Base-by-base conservation (phyloP, 768 basidiomycete genomes). In the Hericium erinaceus region DNA sequence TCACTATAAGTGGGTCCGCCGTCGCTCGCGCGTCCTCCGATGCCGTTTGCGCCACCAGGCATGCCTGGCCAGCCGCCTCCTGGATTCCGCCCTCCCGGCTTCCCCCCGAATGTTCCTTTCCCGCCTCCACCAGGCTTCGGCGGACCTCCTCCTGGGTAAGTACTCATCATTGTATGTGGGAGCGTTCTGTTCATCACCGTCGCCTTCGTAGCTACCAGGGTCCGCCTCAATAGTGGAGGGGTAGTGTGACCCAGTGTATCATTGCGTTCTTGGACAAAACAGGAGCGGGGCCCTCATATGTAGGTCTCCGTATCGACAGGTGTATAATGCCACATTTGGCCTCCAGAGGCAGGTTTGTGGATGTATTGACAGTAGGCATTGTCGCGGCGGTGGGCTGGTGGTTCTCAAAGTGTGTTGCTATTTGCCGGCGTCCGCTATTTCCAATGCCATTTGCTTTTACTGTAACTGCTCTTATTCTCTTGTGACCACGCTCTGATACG, bases 51-150 rank as follows among this genome's bases (percentile, higher is more conserved):
- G 50, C 76, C 78, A 52, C 87, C 89, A 64, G 89, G 89, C 18
- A 90, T 93, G 89, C 82, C 87, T 26, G 90, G 89, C 12, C 83
- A 88, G 38, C 92, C 92, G 39, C 92, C 92, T 44, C 89, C 90
- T 51, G 89, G 89, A 56, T 91, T 91, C 77, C 77, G 86, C 54
- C 88, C 90, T 24, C 88, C 87, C 53, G 88, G 89, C 49, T 88
- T 90, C 77, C 88, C 89, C 55, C 84, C 85, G 24, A 86, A 87
- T 54, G 84, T 85, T 80, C 81, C 85, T 13, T 89, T 89, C 74
- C 80, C 83, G 54, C 87, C 89, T 46, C 89, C 90, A 48, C 85
- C 89, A 54, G 89, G 89, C 11, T 90, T 92, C 68, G 80, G 75
- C 60, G 87, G 85, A 2, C 87, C 89, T 62, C 90, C 91, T 58